Percentiles rank a stretch among this genome's conserved stretches.
Conservation (phyloP, 345 rosid genomes). For the Barbarea vulgaris region DNA sequence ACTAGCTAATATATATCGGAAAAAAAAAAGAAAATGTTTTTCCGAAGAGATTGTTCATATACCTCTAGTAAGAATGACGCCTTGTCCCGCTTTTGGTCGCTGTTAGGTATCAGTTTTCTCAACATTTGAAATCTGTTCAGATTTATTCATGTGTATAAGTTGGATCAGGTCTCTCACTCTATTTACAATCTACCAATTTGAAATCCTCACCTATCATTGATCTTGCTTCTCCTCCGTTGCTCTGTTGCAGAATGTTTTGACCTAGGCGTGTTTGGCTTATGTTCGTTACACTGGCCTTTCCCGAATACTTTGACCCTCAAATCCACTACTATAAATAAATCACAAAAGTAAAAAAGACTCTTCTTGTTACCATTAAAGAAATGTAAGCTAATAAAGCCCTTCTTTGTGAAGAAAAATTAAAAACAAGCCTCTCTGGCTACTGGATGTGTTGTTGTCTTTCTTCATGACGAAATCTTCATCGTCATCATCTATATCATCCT, state of each 20-base stretch:
- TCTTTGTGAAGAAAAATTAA: not conserved
- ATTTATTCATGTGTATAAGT: slow-evolving; percentile 4
- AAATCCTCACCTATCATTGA: slow-evolving; percentile 67
- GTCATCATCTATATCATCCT: slow-evolving; percentile 63
- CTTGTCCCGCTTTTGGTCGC: slow-evolving; percentile 87
- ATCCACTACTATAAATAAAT: slow-evolving; percentile 50
- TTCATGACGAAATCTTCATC: slow-evolving; percentile 57
- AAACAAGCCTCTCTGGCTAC: slow-evolving; percentile 47
- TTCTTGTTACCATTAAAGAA: not conserved
- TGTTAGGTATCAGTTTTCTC: slow-evolving; percentile 73
- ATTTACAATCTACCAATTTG: not conserved
- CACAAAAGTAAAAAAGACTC: not conserved
- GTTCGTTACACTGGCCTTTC: slow-evolving; percentile 53
- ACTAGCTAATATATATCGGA: not conserved
- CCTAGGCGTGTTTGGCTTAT: slow-evolving; percentile 75
- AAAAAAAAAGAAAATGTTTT: not conserved
- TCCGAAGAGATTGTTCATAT: slow-evolving; percentile 18
- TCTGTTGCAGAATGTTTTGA: slow-evolving; percentile 96
- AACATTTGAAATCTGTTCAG: slow-evolving; percentile 78
- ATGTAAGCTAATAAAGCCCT: not conserved
- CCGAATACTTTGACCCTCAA: slow-evolving; percentile 62
- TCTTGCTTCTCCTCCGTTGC: slow-evolving; percentile 92
- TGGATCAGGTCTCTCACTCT: not conserved
- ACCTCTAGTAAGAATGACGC: slow-evolving; percentile 94
- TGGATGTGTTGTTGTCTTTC: slow-evolving; percentile 48